Percentiles rank a stretch among this genome's conserved stretches.
These are phyloP conservation scores for Calonectria pseudoturangicola DNA, from an alignment of 2,329 filamentous ascomycete genomes.

Conservation along the genomic window DNA sequence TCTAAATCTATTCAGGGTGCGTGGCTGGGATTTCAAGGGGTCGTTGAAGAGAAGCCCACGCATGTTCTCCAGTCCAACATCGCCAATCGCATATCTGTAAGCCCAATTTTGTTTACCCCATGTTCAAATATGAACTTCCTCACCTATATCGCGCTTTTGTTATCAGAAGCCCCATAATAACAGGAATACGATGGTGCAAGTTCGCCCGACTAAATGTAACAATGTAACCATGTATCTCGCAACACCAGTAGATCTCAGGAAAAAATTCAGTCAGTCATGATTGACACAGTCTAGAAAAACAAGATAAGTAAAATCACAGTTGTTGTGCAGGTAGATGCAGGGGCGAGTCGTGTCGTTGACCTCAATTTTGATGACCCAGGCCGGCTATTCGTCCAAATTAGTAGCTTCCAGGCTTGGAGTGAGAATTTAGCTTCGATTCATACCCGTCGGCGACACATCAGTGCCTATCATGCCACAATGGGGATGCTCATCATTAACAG, in stretches of 20 bases:
- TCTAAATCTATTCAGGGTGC: background rate
- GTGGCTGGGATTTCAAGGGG: background rate
- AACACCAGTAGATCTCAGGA: conserved; percentile 26
- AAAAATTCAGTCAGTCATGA: conserved; percentile 12
- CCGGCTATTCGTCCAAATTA: background rate
- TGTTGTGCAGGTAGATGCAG: conserved; percentile 14
- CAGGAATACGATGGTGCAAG: conserved; percentile 31
- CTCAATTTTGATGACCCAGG: conserved; percentile 27
- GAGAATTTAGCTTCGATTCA: too few species aligned
- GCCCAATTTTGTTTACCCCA: conserved; percentile 9
- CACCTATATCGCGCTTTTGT: background rate
- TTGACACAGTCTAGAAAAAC: conserved; percentile 23
- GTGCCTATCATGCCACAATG: conserved; percentile 27
- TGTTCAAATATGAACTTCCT: conserved; percentile 33
- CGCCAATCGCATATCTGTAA: conserved; percentile 24
- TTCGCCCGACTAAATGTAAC: conserved; percentile 39
- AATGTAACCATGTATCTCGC: conserved; percentile 38
- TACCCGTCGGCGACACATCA: conserved; percentile 23
- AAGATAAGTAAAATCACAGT: conserved; percentile 28
- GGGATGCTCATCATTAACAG: conserved; percentile 29
- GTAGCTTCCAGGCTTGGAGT: background rate
- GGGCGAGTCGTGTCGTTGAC: conserved; percentile 28
- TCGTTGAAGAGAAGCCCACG: background rate
- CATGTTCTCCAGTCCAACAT: conserved; percentile 21
- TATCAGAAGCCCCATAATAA: conserved; percentile 19